Percentiles rank a stretch among this genome's conserved stretches.
phyloP scores from a whole-genome alignment of 768 basidiomycete species.

The Porphyrellus cyaneotinctus region DNA sequence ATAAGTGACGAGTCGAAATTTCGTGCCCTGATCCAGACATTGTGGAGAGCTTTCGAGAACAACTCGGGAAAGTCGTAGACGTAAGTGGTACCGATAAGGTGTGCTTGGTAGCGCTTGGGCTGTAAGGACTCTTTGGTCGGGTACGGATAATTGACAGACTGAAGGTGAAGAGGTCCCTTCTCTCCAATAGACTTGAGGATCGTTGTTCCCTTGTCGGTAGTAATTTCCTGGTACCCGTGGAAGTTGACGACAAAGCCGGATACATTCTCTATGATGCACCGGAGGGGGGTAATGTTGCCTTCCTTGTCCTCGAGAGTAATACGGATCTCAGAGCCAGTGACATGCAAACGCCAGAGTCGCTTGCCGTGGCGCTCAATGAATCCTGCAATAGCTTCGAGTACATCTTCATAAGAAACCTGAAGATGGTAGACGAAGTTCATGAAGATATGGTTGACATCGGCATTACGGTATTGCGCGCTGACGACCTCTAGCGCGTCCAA shows the following conservation, averaged over 20 bases:
- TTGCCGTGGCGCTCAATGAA: conserved; percentile 99
- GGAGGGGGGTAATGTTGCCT: conserved; percentile 93
- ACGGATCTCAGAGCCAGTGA: conserved; percentile 96
- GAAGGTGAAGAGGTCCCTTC: conserved; percentile 93
- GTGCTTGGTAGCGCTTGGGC: conserved; percentile 98
- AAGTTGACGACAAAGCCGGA: conserved; percentile 99
- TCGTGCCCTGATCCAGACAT: conserved; percentile 81
- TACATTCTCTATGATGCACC: conserved; percentile 97
- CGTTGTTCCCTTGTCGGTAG: conserved; percentile 90
- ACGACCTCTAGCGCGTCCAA: conserved; percentile 95
- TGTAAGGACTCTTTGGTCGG: conserved; percentile 97
- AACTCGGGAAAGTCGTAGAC: conserved; percentile 99
- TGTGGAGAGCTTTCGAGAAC: conserved; percentile 94
- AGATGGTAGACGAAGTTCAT: conserved; percentile 99
- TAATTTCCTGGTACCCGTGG: conserved; percentile 97
- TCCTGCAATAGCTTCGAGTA: conserved; percentile 94
- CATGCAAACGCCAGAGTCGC: conserved; percentile 95
- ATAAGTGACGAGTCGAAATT: conserved; percentile 59
- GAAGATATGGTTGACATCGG: conserved; percentile 98
- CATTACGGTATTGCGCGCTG: conserved; percentile 81
- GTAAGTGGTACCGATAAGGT: conserved; percentile 96
- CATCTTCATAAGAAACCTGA: conserved; percentile 92
- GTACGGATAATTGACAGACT: conserved; percentile 90
- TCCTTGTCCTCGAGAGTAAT: conserved; percentile 92
- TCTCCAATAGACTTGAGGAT: conserved; percentile 98